phyloP scores from a whole-genome alignment of 1,139 yeast genomes.

The Yamadazyma triangularis region DNA sequence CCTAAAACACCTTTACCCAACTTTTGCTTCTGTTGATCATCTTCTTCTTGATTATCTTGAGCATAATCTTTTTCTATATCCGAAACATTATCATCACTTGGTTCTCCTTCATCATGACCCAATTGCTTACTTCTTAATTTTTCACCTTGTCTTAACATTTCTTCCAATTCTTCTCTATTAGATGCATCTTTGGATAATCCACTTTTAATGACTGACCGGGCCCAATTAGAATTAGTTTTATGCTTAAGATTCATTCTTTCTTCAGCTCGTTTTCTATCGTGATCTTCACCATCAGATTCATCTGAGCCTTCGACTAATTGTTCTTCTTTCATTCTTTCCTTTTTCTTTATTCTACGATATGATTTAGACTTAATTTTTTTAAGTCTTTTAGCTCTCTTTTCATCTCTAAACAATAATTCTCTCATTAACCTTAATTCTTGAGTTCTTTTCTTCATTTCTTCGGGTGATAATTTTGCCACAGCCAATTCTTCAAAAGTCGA shows the following conservation, averaged over 20 bases:
- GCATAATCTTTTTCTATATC: constrained; percentile 50
- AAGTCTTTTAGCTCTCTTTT: constrained; percentile 81
- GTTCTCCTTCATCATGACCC: constrained; percentile 59
- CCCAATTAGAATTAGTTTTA: constrained; percentile 88
- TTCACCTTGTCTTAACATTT: constrained; percentile 88
- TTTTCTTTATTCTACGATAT: constrained; percentile 81
- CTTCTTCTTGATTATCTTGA: constrained; percentile 28
- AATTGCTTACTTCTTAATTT: constrained; percentile 66
- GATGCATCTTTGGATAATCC: constrained; percentile 86
- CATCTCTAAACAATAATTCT: constrained; percentile 94
- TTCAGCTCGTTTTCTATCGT: constrained; percentile 69
- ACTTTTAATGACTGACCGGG: constrained; percentile 81
- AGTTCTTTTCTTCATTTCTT: constrained; percentile 74
- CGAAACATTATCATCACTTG: constrained; percentile 42
- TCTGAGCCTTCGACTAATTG: constrained; percentile 62
- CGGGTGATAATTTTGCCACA: constrained; percentile 74
- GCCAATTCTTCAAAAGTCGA: constrained; percentile 85
- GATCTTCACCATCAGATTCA: constrained; percentile 56
- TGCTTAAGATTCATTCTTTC: constrained; percentile 92
- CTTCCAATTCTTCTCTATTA: constrained; percentile 86
- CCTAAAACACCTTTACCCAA: constrained; percentile 84
- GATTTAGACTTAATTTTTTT: constrained; percentile 93
- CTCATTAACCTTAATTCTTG: constrained; percentile 87
- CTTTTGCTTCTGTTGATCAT: constrained; percentile 29
- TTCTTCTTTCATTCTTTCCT: constrained; percentile 69